Base-by-base conservation (phyloP, 2,329 filamentous ascomycete genomes). In the Gaeumannomyces tritici region DNA sequence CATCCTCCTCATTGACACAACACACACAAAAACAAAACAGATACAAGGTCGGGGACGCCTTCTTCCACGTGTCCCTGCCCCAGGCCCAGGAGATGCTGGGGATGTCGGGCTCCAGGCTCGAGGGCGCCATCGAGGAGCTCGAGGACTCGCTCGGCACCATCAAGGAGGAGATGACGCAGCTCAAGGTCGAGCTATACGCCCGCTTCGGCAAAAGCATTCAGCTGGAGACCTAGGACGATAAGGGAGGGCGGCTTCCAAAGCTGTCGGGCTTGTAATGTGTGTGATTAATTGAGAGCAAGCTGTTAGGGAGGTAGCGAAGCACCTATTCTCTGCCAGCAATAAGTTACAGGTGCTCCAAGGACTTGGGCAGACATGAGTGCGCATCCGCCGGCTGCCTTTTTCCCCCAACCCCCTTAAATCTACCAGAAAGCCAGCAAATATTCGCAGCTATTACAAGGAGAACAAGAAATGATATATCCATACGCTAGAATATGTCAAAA, bases 121-220 rank as follows among this genome's bases (percentile, higher is more conserved):
- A 96, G 67, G 79, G 86, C 66, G 90, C 96, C 62, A 89, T 96
- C 21, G 80, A 82, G 26, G 80, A 77, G 64, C 77, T 97, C 62
- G 92, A 97, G 75, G 89, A 91, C 61, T 89, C 88, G 71, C 77
- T 98, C 54, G 79, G 83, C 62, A 81, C 81, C 3, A 82, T 96
- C 61, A 88, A 88, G 62, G 92, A 96, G 67, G 91, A 97, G 73
- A 93, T 98, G 90, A 84, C 86, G 65, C 82, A 89, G 73, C 81
- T 99, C 66, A 99, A 99, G 80, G 89, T 96, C 64, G 87, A 90
- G 65, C 79, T 99, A 65, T 99, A 99, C 76, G 93, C 92, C 42
- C 86, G 96, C 65, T 99, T 99, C 76, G 95, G 95, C 62, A 87
- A 90, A 75, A 96, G 93, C 74, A 99, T 99, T 80, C 99, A 99